Base-by-base conservation (phyloP, 495 filamentous ascomycete species). In the Aspergillus conjunctus region DNA sequence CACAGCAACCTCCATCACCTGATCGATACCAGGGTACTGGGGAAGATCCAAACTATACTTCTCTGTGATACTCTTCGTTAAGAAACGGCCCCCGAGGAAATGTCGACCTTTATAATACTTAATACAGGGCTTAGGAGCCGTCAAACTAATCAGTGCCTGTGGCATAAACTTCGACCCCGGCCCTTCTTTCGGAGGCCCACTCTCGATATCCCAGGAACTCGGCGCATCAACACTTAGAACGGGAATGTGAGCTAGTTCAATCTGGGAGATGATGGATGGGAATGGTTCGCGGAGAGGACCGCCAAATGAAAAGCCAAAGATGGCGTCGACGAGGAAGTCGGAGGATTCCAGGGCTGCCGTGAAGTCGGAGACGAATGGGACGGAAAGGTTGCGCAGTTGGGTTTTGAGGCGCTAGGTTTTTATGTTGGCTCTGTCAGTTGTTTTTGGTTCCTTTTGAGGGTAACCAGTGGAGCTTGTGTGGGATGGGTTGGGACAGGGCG, bases 221-320 rank as follows among this genome's bases (percentile, higher is more conserved):
- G 94, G 94, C 14, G 91, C 92, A 66, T 98, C 94, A 10, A 98
- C 91, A 4, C 91, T 88, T 7, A 93, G 85, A 6, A 98, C 89
- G 0, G 92, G 90, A 18, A 93, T 68, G 14, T 74, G 76, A n/a
- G 88, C 86, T 14, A 84, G 79, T 51, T 88, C 83, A 54, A 98
- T 81, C 15, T 90, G 87, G 34, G 82, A 78, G 65, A 98, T 92
- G 20, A 97, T 87, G 3, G 82, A 76, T 0, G 86, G 86, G 68
- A 98, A 98, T 0, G 94, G 94, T 61, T 95, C 92, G 7, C 94
- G 88, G 34, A 98, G 86, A 51, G 92, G 85, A 11, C 92, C 93
- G n/a, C 87, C 87, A 77, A 98, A 98, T 66, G 89, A 92, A 81
- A 98, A 98, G 43, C 92, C 94, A 68, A 98, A 98, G 68, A 98